Evolutionary conservation across 352 stramenopile species (phyloP).

Genomic region (Phytophthora idaei): DNA sequence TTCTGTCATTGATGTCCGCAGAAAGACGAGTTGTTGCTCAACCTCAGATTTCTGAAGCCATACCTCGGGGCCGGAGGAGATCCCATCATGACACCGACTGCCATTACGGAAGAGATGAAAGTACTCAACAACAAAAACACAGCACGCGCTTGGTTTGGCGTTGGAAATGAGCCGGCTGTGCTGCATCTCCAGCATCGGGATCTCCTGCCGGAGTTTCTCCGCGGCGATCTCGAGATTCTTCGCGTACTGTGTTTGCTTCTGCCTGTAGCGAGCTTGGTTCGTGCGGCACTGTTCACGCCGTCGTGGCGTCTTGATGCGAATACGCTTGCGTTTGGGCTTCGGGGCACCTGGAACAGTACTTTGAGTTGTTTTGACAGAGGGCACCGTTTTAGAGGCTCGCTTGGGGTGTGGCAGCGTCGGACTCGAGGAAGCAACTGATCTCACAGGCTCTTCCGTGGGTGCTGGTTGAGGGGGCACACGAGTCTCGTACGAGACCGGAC

Average conservation of each 20-base stretch:
- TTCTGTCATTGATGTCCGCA: slow-evolving; percentile 24
- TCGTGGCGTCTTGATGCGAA: slow-evolving; percentile 47
- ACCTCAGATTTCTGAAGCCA: slow-evolving; percentile 31
- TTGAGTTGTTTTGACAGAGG: slow-evolving; percentile 8
- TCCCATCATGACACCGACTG: background rate
- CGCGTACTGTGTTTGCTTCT: slow-evolving; percentile 31
- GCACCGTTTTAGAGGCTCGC: background rate
- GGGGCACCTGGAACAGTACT: background rate
- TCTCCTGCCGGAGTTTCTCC: slow-evolving; percentile 24
- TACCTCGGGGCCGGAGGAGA: slow-evolving; percentile 5
- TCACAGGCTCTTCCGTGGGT: background rate
- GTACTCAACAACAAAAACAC: slow-evolving; percentile 23
- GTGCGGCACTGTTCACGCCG: slow-evolving; percentile 53
- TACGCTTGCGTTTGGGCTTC: slow-evolving; percentile 37
- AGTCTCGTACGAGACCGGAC: background rate
- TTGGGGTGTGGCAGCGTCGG: background rate
- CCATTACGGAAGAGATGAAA: slow-evolving; percentile 35
- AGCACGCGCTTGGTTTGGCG: slow-evolving; percentile 7
- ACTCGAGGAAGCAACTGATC: background rate
- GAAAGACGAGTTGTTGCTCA: slow-evolving; percentile 33
- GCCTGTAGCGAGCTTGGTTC: slow-evolving; percentile 56
- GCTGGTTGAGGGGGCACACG: background rate
- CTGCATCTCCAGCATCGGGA: slow-evolving; percentile 28
- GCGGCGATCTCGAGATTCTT: slow-evolving; percentile 31
- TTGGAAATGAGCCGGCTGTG: slow-evolving; percentile 15